Evolutionary conservation across 345 rosid genomes (phyloP).

Genomic region (Toxicodendron radicans): DNA sequence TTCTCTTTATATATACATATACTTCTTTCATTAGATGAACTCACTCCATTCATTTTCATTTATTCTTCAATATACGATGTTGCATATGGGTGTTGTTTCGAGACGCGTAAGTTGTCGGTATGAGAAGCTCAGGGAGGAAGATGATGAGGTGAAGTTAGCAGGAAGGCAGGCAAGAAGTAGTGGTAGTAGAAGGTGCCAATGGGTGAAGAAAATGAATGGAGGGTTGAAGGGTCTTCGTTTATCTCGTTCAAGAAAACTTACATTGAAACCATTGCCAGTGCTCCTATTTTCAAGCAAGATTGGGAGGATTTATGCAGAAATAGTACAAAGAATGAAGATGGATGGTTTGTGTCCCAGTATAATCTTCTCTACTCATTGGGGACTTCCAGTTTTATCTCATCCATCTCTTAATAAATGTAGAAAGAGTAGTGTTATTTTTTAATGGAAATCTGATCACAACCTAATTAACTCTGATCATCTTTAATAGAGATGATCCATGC

Average conservation of each 20-base stretch:
- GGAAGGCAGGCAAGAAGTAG: conserved; percentile 25
- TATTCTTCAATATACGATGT: background rate
- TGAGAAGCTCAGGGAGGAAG: background rate
- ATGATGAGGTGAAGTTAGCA: conserved; percentile 19
- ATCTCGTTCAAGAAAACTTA: conserved; percentile 51
- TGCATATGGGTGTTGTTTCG: conserved; percentile 21
- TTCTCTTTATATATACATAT: background rate
- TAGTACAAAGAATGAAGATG: conserved; percentile 44
- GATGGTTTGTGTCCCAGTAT: conserved; percentile 56
- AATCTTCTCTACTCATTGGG: conserved; percentile 66
- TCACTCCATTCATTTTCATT: background rate
- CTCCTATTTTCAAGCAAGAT: conserved; percentile 29
- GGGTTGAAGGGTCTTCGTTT: conserved; percentile 54
- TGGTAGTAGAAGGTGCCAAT: conserved; percentile 28
- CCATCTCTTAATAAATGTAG: conserved; percentile 26
- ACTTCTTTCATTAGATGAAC: background rate
- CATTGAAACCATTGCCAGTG: conserved; percentile 42
- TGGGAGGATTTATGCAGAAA: conserved; percentile 42
- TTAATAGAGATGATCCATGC: too few species aligned
- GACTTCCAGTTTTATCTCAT: conserved; percentile 57
- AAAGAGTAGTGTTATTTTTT: background rate
- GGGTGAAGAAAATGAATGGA: conserved; percentile 48
- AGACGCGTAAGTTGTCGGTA: conserved; percentile 14
- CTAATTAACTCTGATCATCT: background rate
- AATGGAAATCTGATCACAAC: too few species aligned